phyloP scores from a whole-genome alignment of 1,284 basidiomycete genomes.

The Stereum hirsutum region DNA sequence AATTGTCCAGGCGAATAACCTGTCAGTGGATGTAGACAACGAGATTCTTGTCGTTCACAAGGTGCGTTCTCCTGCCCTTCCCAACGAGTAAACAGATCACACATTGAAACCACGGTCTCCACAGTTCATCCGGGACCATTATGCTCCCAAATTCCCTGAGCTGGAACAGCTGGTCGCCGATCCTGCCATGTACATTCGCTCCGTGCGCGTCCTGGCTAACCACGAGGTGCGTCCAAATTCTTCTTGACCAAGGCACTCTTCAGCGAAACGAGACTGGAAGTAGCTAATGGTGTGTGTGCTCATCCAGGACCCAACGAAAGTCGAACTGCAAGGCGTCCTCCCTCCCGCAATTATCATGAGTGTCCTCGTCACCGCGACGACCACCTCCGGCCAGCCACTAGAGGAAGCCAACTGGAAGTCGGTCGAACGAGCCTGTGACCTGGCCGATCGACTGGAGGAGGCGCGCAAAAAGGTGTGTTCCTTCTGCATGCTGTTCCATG shows the following conservation, averaged over 20 bases:
- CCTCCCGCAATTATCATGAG: constrained; percentile 94
- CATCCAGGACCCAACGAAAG: constrained; percentile 72
- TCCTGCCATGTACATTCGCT: constrained; percentile 87
- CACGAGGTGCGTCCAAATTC: constrained; percentile 41
- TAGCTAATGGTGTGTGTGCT: constrained; percentile 4
- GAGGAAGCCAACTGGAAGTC: constrained; percentile 68
- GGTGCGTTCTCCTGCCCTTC: constrained; percentile 36
- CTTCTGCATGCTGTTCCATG: neutral
- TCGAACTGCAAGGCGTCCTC: constrained; percentile 71
- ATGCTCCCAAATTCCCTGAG: constrained; percentile 92
- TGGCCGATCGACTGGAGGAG: constrained; percentile 83
- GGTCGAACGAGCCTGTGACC: constrained; percentile 79
- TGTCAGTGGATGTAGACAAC: constrained; percentile 98
- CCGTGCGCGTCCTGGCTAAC: constrained; percentile 87
- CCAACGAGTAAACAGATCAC: constrained; percentile 29
- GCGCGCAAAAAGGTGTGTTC: constrained; percentile 77
- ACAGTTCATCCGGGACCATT: constrained; percentile 97
- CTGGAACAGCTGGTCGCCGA: constrained; percentile 92
- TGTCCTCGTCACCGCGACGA: constrained; percentile 93
- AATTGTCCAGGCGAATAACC: constrained; percentile 96
- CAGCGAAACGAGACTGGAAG: too few species aligned
- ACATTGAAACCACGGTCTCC: neutral
- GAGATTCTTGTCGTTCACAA: constrained; percentile 97
- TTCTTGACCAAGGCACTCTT: neutral
- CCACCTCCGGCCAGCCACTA: constrained; percentile 74